These are phyloP conservation scores for Coccomyxa subellipsoidea DNA, from an alignment of 163 green algal species.

Conservation along the genomic window DNA sequence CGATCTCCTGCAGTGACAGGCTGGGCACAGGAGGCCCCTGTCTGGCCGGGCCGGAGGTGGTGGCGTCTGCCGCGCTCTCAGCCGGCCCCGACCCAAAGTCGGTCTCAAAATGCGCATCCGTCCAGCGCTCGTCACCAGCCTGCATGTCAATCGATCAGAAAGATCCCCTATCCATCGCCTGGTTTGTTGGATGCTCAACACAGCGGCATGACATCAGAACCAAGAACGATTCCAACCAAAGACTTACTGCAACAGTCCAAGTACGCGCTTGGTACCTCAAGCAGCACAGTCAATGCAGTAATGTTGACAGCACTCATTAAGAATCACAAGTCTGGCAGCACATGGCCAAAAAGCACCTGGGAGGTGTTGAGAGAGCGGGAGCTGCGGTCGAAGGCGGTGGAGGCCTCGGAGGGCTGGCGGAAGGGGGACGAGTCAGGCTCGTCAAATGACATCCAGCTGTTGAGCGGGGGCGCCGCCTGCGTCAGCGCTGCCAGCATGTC, in stretches of 20 bases:
- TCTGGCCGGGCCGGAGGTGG: background rate
- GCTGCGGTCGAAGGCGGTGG: background rate
- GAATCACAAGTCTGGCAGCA: background rate
- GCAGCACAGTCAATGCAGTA: no score
- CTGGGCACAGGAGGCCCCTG: background rate
- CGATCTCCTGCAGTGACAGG: background rate
- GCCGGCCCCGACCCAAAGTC: background rate
- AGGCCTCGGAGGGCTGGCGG: background rate
- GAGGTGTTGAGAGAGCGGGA: background rate
- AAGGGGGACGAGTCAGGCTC: background rate
- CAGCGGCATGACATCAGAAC: no score
- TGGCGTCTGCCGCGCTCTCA: background rate
- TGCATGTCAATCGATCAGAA: background rate
- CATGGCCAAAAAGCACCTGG: background rate
- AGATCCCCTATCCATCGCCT: no score
- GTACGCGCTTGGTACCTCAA: no score
- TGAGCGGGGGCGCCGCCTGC: background rate
- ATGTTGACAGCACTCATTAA: no score
- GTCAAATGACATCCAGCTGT: slow-evolving; percentile 12
- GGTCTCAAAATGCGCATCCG: background rate
- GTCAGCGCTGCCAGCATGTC: slow-evolving; percentile 13
- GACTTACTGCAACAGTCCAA: no score
- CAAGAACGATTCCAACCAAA: no score
- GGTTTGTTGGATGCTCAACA: no score
- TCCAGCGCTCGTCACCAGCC: background rate